These are phyloP conservation scores for Lentinula lateritia DNA, from an alignment of 768 basidiomycete species.

Conservation along the genomic window DNA sequence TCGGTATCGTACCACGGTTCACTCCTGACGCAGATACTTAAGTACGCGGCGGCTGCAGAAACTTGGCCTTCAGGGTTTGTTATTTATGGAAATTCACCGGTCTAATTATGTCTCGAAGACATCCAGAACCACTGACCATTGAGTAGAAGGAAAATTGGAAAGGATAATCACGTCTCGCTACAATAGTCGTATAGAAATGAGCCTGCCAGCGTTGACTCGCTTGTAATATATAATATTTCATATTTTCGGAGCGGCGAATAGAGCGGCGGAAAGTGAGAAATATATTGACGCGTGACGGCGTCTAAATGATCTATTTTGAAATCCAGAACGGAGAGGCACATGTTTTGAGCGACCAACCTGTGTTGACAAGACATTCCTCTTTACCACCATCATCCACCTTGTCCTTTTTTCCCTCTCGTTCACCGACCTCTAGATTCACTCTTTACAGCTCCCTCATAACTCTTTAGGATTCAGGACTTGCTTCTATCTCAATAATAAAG, in stretches of 20 bases:
- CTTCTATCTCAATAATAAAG: background rate
- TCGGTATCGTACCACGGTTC: no score
- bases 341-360: background rate
- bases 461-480: background rate
- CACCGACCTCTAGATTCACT: background rate
- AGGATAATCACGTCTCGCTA: no score
- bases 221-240: no score
- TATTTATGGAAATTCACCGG: no score
- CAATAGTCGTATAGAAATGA: no score
- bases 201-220: no score
- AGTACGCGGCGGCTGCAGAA: no score
- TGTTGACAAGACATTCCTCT: background rate
- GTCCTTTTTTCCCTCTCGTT: background rate
- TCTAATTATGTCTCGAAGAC: no score
- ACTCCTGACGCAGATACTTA: no score
- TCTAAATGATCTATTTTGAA: background rate
- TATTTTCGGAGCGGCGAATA: background rate
- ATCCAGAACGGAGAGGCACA: background rate
- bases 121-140: no score
- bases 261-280: background rate
- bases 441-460: background rate
- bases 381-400: background rate
- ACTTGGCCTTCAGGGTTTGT: no score
- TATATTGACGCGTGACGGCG: background rate
- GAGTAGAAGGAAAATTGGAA: no score